Evolutionary conservation across 1,284 basidiomycete genomes (phyloP).

Genomic region (Amanita bisporigera): DNA sequence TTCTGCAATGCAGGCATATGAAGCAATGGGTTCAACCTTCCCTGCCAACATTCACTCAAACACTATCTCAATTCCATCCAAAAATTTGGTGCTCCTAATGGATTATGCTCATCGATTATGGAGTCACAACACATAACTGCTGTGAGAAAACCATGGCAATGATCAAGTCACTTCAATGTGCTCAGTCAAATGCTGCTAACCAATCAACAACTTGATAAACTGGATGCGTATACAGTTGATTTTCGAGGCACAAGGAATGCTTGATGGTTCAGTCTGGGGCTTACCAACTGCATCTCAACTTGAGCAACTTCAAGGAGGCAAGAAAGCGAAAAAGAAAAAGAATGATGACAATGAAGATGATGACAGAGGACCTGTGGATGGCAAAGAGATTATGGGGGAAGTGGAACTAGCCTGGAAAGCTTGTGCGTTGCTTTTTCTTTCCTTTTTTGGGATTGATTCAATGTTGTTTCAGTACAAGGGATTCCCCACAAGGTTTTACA

Average conservation of each 20-base stretch:
- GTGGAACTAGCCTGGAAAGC: slow-evolving; percentile 5
- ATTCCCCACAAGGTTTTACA: no score
- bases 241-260: not conserved
- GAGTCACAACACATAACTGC: not conserved
- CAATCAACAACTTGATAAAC: not conserved
- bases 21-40: not conserved
- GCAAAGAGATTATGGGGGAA: not conserved
- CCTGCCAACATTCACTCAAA: not conserved
- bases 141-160: not conserved
- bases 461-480: no score
- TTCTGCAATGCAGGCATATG: no score
- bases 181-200: not conserved
- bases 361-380: not conserved
- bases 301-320: not conserved
- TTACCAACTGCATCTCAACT: not conserved
- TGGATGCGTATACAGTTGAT: not conserved
- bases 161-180: not conserved
- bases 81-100: not conserved
- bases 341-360: not conserved
- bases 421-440: not conserved
- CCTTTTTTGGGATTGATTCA: no score
- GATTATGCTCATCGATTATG: not conserved
- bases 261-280: not conserved
- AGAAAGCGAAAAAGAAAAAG: not conserved
- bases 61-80: not conserved